A percentile compares a stretch with the other conserved stretches of the same genome.
Conservation (phyloP, 2,329 filamentous ascomycete genomes). For the Cercospora zeina region DNA sequence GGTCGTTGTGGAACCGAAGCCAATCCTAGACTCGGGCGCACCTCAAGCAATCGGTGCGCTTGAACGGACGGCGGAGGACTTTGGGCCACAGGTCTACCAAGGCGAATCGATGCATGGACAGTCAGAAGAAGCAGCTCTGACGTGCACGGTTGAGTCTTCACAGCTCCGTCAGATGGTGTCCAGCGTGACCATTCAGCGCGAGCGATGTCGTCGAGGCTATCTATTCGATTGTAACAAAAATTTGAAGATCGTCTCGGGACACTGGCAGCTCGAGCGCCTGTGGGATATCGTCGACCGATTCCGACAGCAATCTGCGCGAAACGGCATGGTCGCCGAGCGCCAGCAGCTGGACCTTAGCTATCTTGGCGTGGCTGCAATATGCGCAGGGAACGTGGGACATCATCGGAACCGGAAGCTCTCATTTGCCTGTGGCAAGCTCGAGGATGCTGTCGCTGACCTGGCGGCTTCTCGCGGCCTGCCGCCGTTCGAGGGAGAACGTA, state of each 20-base stretch:
- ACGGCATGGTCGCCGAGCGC: slow-evolving; percentile 68
- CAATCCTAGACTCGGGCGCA: slow-evolving; percentile 11
- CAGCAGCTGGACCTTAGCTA: slow-evolving; percentile 71
- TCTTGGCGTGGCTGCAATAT: slow-evolving; percentile 70
- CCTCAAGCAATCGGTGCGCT: slow-evolving; percentile 26
- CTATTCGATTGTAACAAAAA: slow-evolving; percentile 64
- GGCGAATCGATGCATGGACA: slow-evolving; percentile 15
- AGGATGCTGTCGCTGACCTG: slow-evolving; percentile 59
- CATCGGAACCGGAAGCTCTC: slow-evolving; percentile 32
- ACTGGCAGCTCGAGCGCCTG: slow-evolving; percentile 73
- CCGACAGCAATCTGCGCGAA: slow-evolving; percentile 63
- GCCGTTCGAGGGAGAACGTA: slow-evolving; percentile 63
- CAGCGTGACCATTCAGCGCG: slow-evolving; percentile 46
- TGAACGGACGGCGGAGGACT: slow-evolving; percentile 32
- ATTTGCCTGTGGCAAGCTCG: slow-evolving; percentile 30
- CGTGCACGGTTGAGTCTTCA: slow-evolving; percentile 24
- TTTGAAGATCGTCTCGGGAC: slow-evolving; percentile 65
- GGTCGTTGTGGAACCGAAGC: slow-evolving; percentile 30
- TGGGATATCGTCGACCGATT: slow-evolving; percentile 74
- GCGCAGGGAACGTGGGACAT: slow-evolving; percentile 61
- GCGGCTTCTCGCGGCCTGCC: slow-evolving; percentile 64
- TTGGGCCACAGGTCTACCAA: slow-evolving; percentile 32
- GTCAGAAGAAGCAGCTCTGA: slow-evolving; percentile 9
- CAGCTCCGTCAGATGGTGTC: slow-evolving; percentile 31
- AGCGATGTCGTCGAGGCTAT: slow-evolving; percentile 59